phyloP scores from a whole-genome alignment of 78 protist species.

The Capsaspora owczarzaki region DNA sequence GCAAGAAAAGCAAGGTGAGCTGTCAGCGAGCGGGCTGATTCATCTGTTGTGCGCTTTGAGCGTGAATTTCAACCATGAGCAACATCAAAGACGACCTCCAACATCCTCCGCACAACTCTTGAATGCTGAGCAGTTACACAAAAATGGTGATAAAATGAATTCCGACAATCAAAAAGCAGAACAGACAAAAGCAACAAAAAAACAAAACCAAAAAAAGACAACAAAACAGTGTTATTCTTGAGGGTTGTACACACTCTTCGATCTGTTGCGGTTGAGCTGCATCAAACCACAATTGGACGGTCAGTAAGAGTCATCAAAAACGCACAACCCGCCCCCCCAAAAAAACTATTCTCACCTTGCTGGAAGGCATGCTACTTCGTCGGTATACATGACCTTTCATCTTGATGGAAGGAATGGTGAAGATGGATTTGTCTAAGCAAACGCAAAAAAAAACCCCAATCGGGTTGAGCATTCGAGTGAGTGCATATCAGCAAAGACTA shows the following conservation, averaged over 20 bases:
- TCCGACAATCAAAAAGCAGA: not conserved
- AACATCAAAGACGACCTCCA: too few species aligned
- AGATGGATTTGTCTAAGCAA: not conserved
- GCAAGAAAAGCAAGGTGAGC: too few species aligned
- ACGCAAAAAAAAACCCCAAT: not conserved
- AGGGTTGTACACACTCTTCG: not conserved
- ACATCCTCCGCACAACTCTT: too few species aligned
- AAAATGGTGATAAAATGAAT: not conserved
- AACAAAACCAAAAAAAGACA: not conserved
- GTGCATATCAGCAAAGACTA: not conserved
- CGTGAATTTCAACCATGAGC: too few species aligned
- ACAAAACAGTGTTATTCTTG: not conserved
- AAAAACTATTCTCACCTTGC: not conserved
- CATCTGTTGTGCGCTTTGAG: too few species aligned
- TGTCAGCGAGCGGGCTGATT: too few species aligned
- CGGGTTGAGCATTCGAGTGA: not conserved
- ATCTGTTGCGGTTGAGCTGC: not conserved
- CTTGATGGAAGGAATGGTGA: not conserved
- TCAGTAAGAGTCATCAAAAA: not conserved
- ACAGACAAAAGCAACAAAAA: not conserved
- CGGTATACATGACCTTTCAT: not conserved
- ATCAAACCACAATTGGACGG: not conserved
- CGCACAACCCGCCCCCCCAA: not conserved
- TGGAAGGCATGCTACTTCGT: not conserved
- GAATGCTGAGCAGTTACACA: too few species aligned